These are phyloP conservation scores for Nemania sp. DNA, from an alignment of 2,329 filamentous ascomycete species.

Conservation along the genomic window DNA sequence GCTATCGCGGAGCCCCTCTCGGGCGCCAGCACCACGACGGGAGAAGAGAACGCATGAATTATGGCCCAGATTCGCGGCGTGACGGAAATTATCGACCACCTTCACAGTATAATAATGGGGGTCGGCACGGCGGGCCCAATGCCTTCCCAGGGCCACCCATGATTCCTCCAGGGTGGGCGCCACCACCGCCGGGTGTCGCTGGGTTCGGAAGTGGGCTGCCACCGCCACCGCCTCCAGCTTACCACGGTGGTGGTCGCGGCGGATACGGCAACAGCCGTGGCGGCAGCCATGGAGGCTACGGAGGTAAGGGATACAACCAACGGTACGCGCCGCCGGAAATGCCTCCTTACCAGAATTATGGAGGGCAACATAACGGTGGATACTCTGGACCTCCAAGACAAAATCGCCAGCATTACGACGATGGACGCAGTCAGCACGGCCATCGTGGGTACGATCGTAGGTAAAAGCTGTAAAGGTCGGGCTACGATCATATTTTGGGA, in stretches of 20 bases:
- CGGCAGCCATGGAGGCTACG: constrained; percentile 26
- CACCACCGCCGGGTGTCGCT: constrained; percentile 45
- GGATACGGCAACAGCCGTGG: constrained; percentile 32
- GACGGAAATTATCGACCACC: constrained; percentile 30
- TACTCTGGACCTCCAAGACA: constrained; percentile 29
- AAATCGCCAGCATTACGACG: constrained; percentile 33
- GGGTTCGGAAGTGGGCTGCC: constrained; percentile 44
- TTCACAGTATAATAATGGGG: constrained; percentile 50
- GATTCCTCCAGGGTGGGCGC: constrained; percentile 41
- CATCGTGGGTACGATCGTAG: constrained; percentile 25
- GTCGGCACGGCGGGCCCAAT: constrained; percentile 41
- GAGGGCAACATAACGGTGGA: constrained; percentile 33
- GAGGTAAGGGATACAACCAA: constrained; percentile 34
- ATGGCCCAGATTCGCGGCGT: constrained; percentile 38
- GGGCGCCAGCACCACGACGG: constrained; percentile 37
- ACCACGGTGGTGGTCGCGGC: constrained; percentile 30
- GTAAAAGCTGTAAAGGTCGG: constrained; percentile 2
- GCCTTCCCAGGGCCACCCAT: constrained; percentile 35
- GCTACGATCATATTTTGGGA: background rate
- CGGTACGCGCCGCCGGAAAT: constrained; percentile 27
- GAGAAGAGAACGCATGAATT: constrained; percentile 39
- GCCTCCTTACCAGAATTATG: constrained; percentile 30
- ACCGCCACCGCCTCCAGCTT: constrained; percentile 45
- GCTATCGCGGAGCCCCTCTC: constrained; percentile 69
- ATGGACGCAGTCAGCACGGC: constrained; percentile 32